phyloP scores from a whole-genome alignment of 2,329 filamentous ascomycete genomes.

The Septoria linicola region DNA sequence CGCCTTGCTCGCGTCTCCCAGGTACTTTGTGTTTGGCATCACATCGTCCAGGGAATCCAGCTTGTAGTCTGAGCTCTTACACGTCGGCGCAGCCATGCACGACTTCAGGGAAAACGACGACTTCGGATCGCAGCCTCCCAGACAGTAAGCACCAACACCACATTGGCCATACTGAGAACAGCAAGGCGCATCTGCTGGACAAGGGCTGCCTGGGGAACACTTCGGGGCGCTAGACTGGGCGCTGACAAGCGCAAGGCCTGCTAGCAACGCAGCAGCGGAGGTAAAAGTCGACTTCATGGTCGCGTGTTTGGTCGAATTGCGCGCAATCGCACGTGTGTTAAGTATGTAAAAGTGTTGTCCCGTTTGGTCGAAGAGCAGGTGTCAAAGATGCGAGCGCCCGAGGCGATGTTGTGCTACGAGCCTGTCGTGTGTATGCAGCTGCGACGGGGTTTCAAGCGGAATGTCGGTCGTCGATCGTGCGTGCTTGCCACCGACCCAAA shows the following conservation, averaged over 20 bases:
- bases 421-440: slow-evolving; percentile 12
- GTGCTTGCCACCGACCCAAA: slow-evolving; percentile 13
- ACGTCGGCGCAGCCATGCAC: slow-evolving; percentile 81
- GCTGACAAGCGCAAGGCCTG: slow-evolving; percentile 33
- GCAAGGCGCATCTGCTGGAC: slow-evolving; percentile 38
- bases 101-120: slow-evolving; percentile 80
- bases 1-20: slow-evolving; percentile 73
- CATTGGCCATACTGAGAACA: slow-evolving; percentile 76
- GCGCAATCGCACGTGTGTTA: slow-evolving; percentile 9
- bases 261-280: slow-evolving; percentile 35
- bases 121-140: slow-evolving; percentile 89
- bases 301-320: slow-evolving; percentile 3
- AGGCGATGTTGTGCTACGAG: slow-evolving; percentile 14
- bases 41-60: slow-evolving; percentile 72
- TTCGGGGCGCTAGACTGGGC: slow-evolving; percentile 27
- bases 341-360: slow-evolving; percentile 2
- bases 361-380: neutral
- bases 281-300: slow-evolving; percentile 32
- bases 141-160: slow-evolving; percentile 89
- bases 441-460: slow-evolving; percentile 5
- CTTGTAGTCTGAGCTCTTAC: slow-evolving; percentile 69
- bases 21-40: slow-evolving; percentile 72
- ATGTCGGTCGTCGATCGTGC: slow-evolving; percentile 7
- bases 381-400: neutral
- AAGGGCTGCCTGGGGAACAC: slow-evolving; percentile 35